Evolutionary conservation across 208 protist genomes (phyloP).

Genomic region (Leishmania lainsoni): DNA sequence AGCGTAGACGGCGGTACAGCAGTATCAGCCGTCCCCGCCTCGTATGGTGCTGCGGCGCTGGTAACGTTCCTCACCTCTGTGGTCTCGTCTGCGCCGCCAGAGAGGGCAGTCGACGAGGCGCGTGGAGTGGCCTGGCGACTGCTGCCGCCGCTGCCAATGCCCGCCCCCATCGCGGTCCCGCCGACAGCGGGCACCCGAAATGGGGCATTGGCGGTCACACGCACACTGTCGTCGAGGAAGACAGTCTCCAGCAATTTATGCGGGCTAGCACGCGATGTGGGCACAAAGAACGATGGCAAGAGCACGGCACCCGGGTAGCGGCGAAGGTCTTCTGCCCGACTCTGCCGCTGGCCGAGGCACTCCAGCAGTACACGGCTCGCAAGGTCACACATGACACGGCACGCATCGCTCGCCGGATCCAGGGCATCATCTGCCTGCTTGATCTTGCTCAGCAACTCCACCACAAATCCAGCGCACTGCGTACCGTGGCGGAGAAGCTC

Average conservation of each 20-base stretch:
- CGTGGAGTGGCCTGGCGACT: slow-evolving; percentile 19
- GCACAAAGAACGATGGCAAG: slow-evolving; percentile 70
- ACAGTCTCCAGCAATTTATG: slow-evolving; percentile 34
- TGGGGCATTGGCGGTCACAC: slow-evolving; percentile 47
- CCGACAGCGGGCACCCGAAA: slow-evolving; percentile 43
- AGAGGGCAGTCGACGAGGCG: slow-evolving; percentile 6
- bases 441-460: slow-evolving; percentile 71
- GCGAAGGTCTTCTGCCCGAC: slow-evolving; percentile 53
- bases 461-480: slow-evolving; percentile 70
- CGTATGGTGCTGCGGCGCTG: neutral
- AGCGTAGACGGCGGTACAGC: neutral
- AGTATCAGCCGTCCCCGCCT: neutral
- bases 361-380: slow-evolving; percentile 65
- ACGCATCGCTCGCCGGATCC: slow-evolving; percentile 42
- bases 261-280: no score
- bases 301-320: slow-evolving; percentile 71
- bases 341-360: slow-evolving; percentile 60
- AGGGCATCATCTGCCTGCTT: slow-evolving; percentile 79
- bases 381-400: slow-evolving; percentile 77
- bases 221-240: slow-evolving; percentile 48
- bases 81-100: neutral
- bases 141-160: slow-evolving; percentile 18
- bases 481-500: slow-evolving; percentile 74
- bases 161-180: neutral
- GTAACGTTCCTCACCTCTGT: neutral